A percentile compares a stretch with the other conserved stretches of the same genome.
These are phyloP conservation scores for Cercospora sp. DNA, from an alignment of 2,329 filamentous ascomycete genomes.

Conservation along the genomic window DNA sequence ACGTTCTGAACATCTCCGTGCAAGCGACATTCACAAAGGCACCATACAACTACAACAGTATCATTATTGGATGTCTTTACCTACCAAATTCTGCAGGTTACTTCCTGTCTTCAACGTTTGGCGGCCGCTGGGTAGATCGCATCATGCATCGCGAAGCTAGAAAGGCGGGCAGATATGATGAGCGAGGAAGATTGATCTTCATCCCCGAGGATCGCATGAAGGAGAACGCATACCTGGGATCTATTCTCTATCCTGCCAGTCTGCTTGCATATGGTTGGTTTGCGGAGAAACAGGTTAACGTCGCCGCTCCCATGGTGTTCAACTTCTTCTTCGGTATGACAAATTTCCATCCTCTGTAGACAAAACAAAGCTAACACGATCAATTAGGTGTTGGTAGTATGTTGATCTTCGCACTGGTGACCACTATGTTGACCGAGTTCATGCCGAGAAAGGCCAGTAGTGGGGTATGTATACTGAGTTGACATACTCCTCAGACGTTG, in stretches of 20 bases:
- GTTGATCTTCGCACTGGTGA: constrained; percentile 71
- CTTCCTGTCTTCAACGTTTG: constrained; percentile 65
- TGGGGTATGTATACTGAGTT: constrained; percentile 43
- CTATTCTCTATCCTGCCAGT: constrained; percentile 67
- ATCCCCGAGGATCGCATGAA: constrained; percentile 79
- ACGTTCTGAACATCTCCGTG: constrained; percentile 74
- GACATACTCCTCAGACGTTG: background rate
- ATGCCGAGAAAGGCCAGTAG: constrained; percentile 69
- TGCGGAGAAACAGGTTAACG: constrained; percentile 56
- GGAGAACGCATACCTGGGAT: constrained; percentile 77
- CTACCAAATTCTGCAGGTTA: constrained; percentile 76
- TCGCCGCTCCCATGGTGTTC: constrained; percentile 37
- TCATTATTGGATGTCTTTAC: constrained; percentile 74
- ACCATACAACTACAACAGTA: constrained; percentile 68
- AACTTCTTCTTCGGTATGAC: constrained; percentile 61
- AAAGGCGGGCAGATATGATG: constrained; percentile 67
- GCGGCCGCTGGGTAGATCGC: constrained; percentile 74
- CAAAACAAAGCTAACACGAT: background rate
- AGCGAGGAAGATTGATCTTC: constrained; percentile 64
- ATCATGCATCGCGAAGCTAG: constrained; percentile 78
- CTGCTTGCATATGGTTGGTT: constrained; percentile 79
- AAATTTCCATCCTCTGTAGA: background rate
- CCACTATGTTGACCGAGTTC: constrained; percentile 84
- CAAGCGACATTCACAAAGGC: constrained; percentile 65
- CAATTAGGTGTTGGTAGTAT: constrained; percentile 58